Evolutionary conservation across 2,329 filamentous ascomycete genomes (phyloP).

Genomic region (Ascochyta koolunga): DNA sequence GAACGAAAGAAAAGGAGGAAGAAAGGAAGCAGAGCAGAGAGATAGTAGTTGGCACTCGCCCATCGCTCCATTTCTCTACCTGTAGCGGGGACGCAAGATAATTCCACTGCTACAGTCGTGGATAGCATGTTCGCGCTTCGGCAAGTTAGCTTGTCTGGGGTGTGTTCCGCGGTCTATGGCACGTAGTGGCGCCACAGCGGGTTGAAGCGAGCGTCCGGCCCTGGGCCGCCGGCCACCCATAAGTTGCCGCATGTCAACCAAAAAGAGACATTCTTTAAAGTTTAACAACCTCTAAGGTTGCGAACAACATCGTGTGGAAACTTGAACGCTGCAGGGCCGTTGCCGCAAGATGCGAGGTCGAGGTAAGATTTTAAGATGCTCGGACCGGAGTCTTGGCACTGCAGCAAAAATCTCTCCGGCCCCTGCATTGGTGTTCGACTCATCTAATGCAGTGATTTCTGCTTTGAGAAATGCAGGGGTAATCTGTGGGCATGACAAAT

Average conservation of each 20-base stretch:
- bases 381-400: not conserved
- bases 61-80: constrained; percentile 1
- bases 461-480: constrained; percentile 5
- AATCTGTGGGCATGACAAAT: not conserved
- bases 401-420: not conserved
- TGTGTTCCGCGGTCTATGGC: constrained; percentile 3
- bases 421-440: constrained; percentile 5
- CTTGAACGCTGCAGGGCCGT: not conserved
- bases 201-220: constrained; percentile 13
- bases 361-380: not conserved
- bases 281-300: not conserved
- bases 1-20: not conserved
- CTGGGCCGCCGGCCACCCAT: not conserved
- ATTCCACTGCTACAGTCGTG: constrained; percentile 3
- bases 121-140: constrained; percentile 5
- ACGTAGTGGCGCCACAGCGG: constrained; percentile 6
- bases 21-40: not conserved
- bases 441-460: constrained; percentile 2
- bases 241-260: constrained; percentile 6
- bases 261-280: not conserved
- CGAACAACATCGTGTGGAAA: not conserved
- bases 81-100: not conserved
- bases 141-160: constrained; percentile 8
- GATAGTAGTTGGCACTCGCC: not conserved
- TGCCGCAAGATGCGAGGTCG: not conserved